A percentile compares a stretch with the other conserved stretches of the same genome.
phyloP scores from a whole-genome alignment of 306 rosid genomes.

The Aeschynomene evenia region DNA sequence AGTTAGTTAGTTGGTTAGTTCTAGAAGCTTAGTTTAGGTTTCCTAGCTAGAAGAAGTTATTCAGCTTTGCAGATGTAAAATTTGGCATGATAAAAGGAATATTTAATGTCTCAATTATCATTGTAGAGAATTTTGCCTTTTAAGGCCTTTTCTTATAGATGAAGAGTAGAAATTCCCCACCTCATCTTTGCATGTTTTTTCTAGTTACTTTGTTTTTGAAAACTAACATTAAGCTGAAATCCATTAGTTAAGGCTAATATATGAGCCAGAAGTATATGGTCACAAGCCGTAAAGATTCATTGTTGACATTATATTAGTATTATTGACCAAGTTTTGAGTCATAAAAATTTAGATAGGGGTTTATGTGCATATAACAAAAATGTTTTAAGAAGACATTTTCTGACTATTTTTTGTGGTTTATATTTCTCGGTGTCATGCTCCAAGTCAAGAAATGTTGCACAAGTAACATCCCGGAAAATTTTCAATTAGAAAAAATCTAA shows the following conservation, averaged over 20 bases:
- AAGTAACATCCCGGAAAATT: background rate
- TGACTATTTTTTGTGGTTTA: too few relatives aligned
- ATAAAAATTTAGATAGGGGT: too few relatives aligned
- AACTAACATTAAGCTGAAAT: background rate
- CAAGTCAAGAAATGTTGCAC: too few relatives aligned
- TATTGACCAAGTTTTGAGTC: too few relatives aligned
- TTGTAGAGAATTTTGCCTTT: constrained; percentile 43
- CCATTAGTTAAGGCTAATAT: too few relatives aligned
- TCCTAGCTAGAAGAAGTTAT: constrained; percentile 28
- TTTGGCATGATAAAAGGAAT: constrained; percentile 42
- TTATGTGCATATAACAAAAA: too few relatives aligned
- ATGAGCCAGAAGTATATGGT: too few relatives aligned
- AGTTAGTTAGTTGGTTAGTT: too few relatives aligned
- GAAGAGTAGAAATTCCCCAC: constrained; percentile 14
- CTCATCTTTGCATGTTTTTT: background rate
- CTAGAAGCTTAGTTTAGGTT: constrained; percentile 39
- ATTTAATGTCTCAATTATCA: constrained; percentile 28
- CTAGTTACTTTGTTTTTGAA: background rate
- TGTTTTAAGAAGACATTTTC: too few relatives aligned
- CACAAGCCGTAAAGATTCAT: too few relatives aligned
- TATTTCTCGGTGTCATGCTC: too few relatives aligned
- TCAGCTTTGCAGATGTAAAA: constrained; percentile 26
- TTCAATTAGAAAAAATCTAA: background rate
- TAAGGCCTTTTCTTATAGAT: constrained; percentile 25
- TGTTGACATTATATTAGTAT: too few relatives aligned